These are phyloP conservation scores for Tulasnella sp. DNA, from an alignment of 768 basidiomycete genomes.

Conservation along the genomic window DNA sequence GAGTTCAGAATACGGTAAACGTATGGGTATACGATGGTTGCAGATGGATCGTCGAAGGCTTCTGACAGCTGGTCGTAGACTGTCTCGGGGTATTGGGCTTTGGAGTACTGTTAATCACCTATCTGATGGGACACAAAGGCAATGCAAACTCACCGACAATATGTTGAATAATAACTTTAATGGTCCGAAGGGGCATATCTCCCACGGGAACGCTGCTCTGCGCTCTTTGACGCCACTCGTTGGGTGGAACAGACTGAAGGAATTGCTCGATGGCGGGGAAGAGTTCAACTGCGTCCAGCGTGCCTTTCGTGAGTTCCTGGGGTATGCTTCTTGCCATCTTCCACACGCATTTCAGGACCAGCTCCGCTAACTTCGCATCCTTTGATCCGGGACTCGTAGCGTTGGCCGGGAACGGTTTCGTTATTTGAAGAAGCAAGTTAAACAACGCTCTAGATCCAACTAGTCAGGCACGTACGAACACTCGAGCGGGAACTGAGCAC, in stretches of 20 bases:
- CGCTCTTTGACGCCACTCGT: constrained; percentile 89
- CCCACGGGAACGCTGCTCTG: constrained; percentile 87
- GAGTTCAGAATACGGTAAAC: constrained; percentile 78
- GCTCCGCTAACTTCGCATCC: constrained; percentile 79
- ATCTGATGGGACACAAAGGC: not conserved
- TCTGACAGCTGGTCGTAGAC: constrained; percentile 83
- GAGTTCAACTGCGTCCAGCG: constrained; percentile 75
- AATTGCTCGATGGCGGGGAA: constrained; percentile 92
- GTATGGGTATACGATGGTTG: constrained; percentile 93
- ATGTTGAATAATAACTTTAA: constrained; percentile 97
- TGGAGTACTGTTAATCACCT: not conserved
- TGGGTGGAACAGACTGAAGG: constrained; percentile 82
- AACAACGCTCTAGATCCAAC: constrained; percentile 51
- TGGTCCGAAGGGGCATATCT: constrained; percentile 94
- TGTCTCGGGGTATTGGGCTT: constrained; percentile 75
- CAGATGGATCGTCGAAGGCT: constrained; percentile 91
- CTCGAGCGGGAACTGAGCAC: constrained; percentile 21
- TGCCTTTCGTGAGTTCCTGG: constrained; percentile 68
- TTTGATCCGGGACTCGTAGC: constrained; percentile 63
- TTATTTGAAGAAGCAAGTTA: constrained; percentile 64
- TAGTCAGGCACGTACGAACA: not conserved
- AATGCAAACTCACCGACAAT: constrained; percentile 63
- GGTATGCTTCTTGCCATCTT: constrained; percentile 92
- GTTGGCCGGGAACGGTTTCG: constrained; percentile 68
- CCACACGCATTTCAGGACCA: constrained; percentile 95